Evolutionary conservation across 169 alveolate species (phyloP), one percentile per base, ranked within the genome.

Genomic region (Cryptosporidium ubiquitum): DNA sequence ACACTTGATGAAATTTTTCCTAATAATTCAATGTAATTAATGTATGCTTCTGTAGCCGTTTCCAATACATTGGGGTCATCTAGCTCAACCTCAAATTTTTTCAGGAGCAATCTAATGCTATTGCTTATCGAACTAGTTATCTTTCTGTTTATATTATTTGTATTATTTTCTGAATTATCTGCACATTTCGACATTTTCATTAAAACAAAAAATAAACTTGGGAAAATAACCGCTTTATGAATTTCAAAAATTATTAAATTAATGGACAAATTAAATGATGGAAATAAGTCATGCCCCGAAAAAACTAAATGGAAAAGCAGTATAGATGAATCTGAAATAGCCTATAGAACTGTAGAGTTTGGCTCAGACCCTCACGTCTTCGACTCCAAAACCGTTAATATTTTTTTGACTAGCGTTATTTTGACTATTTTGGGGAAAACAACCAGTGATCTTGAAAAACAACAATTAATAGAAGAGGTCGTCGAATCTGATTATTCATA

Each of bases 21-120:
- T n/a, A 79, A 33, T 18, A 58, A 40, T 42, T 79, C 89, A 12
- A 79, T 66, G 26, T 79, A 79, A 39, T 64, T 79, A 29, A 79
- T 58, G 33, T 44, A 61, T 58, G 75, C 75, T 16, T 79, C 89
- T 5, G 75, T 58, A 37, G 89, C 89, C 16, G 73, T 64, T 18
- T 79, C 89, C 16, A 79, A n/a, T 20, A 79, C 61, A 23, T 40
- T 58, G 20, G 75, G 75, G 42, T 79, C 75, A 33, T 79, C 89
- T 0, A 64, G 12, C 33, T 44, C 75, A 2, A 58, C 75, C 3
- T 57, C 89, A 58, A 79, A 47, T 79, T 79, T 79, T 9, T 61
- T 42, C 49, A 79, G 39, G 3, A 79, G 31, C 10, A 58, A 33
- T 10, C 49, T 18, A 23, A 79, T 79, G 5, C 66, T 79, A 16